A percentile compares a stretch with the other conserved stretches of the same genome.
Evolutionary conservation across 2,329 filamentous ascomycete genomes (phyloP).

Genomic region (Phaeosphaeriaceae sp.): DNA sequence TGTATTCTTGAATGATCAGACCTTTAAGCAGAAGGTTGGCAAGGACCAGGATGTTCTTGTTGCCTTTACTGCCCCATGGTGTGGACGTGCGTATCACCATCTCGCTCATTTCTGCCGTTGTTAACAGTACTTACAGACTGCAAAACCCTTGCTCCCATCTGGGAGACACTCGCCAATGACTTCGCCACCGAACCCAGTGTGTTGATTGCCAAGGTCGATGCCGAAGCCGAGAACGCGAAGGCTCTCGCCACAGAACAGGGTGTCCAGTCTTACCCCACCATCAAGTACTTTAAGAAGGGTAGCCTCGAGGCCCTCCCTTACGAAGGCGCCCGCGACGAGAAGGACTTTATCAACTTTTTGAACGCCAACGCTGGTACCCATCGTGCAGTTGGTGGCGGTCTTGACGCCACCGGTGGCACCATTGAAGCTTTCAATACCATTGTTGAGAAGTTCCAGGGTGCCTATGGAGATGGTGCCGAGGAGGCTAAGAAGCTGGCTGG

Average conservation of each 20-base stretch:
- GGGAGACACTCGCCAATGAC: slow-evolving; percentile 84
- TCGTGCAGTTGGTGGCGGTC: slow-evolving; percentile 78
- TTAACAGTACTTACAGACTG: slow-evolving; percentile 70
- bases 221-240: slow-evolving; percentile 86
- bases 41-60: slow-evolving; percentile 89
- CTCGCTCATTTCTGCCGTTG: background rate
- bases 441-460: slow-evolving; percentile 72
- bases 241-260: slow-evolving; percentile 75
- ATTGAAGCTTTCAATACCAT: slow-evolving; percentile 79
- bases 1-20: slow-evolving; percentile 77
- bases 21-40: slow-evolving; percentile 79
- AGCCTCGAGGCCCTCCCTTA: slow-evolving; percentile 75
- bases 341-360: slow-evolving; percentile 77
- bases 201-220: slow-evolving; percentile 92
- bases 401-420: slow-evolving; percentile 80
- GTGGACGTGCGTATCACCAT: slow-evolving; percentile 77
- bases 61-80: slow-evolving; percentile 98
- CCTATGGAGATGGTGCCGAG: slow-evolving; percentile 66
- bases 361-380: slow-evolving; percentile 90
- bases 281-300: slow-evolving; percentile 95
- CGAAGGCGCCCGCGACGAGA: slow-evolving; percentile 76
- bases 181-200: slow-evolving; percentile 80
- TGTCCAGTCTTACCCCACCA: slow-evolving; percentile 89
- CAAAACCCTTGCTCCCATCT: slow-evolving; percentile 89
- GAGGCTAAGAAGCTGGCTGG: slow-evolving; percentile 76